Evolutionary conservation across 306 rosid genomes (phyloP), one percentile per base, ranked within the genome.

Genomic region (Cicer arietinum): DNA sequence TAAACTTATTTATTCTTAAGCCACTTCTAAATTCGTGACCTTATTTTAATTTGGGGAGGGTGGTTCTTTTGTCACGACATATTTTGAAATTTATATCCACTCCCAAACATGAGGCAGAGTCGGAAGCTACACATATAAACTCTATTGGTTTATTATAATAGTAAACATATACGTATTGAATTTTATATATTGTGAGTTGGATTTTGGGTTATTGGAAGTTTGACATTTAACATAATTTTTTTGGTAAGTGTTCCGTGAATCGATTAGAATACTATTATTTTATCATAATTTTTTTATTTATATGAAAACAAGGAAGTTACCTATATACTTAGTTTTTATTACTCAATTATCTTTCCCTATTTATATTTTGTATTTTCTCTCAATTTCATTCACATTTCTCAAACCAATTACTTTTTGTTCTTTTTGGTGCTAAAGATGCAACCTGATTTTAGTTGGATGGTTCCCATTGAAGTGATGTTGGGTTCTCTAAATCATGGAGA

Each of bases 371-470:
- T 16, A 54, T 54, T 1, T 1, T 54, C 35, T 54, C 35, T 54
- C 8, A 35, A 17, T 17, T 54, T 54, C 35, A 8, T 8, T 6
- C 12, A 17, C 35, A 54, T 17, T 5, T 10, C 3, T 57, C 18
- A 10, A 30, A 59, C 43, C 5, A 59, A 6, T 9, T 57, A 12
- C 7, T 10, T 10, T 57, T 9, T 56, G 37, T 25, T 25, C 16
- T 10, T 12, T 3, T 61, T 62, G 4, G 4, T 13, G 7, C n/a
- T 62, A 2, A 62, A 44, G 62, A 78, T 78, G 78, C 40, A 54
- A 56, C 6, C 44, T 0, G 54, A 79, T 22, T 43, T 7, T 2
- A 44, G 62, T 11, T 78, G 83, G 83, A 61, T 78, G 48, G 4
- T 6, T 20, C 59, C 73, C 0, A 69, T 83, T 7, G 4, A 53